Evolutionary conservation across 495 filamentous ascomycete species (phyloP).

Genomic region (Podospora pseudoanserina): DNA sequence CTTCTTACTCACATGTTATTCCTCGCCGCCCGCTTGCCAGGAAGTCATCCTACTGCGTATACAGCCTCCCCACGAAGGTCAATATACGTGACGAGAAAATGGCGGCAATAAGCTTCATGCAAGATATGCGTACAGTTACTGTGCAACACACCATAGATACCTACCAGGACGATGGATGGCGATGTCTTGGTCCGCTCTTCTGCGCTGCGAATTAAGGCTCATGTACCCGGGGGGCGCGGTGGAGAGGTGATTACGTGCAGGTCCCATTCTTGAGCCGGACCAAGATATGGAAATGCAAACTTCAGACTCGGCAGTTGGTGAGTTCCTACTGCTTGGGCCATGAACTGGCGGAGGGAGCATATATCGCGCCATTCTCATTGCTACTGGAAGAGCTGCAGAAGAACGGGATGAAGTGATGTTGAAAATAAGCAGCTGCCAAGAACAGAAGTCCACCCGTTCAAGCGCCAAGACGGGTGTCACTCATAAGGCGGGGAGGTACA

Average conservation of each 20-base stretch:
- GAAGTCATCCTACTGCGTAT: background rate
- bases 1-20: background rate
- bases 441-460: background rate
- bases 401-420: background rate
- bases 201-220: slow-evolving; percentile 2
- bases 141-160: background rate
- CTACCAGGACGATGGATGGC: background rate
- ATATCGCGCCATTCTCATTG: background rate
- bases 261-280: background rate
- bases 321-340: background rate
- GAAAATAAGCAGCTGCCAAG: background rate
- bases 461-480: background rate
- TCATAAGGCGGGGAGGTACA: background rate
- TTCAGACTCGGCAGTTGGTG: background rate
- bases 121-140: background rate
- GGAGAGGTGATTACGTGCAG: slow-evolving; percentile 3
- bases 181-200: slow-evolving; percentile 1
- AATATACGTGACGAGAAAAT: background rate
- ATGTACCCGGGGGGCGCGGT: slow-evolving; percentile 3
- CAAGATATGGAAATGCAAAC: background rate
- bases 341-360: background rate
- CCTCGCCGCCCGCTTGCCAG: background rate
- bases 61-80: background rate
- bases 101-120: background rate
- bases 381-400: background rate